A percentile compares a stretch with the other conserved stretches of the same genome.
phyloP scores from a whole-genome alignment of 805 yeast species.

The Candida odintsovae region DNA sequence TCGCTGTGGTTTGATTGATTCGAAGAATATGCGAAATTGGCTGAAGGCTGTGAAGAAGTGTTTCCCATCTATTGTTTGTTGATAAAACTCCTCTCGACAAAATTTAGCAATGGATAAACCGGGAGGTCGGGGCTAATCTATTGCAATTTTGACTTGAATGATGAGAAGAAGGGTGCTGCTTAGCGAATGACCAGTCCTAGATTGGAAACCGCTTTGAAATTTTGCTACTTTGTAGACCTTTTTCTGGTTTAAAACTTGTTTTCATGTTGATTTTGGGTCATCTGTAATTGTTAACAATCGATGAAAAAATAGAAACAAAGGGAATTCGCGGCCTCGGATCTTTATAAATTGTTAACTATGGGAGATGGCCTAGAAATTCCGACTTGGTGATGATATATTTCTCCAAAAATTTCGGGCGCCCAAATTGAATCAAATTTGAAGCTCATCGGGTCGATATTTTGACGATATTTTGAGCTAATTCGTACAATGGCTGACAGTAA shows the following conservation, averaged over 20 bases:
- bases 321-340: background rate
- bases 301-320: too few relatives aligned
- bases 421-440: background rate
- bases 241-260: background rate
- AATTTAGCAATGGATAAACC: background rate
- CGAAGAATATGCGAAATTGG: background rate
- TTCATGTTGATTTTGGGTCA: background rate
- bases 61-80: constrained; percentile 11
- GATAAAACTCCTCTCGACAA: background rate
- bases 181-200: background rate
- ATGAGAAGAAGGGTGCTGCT: background rate
- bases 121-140: background rate
- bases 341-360: too few relatives aligned
- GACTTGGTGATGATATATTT: background rate
- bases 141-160: background rate
- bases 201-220: background rate
- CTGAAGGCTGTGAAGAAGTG: constrained; percentile 10
- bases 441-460: background rate
- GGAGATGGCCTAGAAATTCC: too few relatives aligned
- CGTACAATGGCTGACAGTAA: constrained; percentile 3
- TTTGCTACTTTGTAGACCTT: too few relatives aligned
- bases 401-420: background rate
- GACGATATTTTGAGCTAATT: background rate
- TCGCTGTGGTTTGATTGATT: background rate
- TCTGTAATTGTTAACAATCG: background rate